A percentile compares a stretch with the other conserved stretches of the same genome.
These are phyloP conservation scores for Vaccinium corymbosum DNA, from an alignment of 148 eudicot species.

Conservation along the genomic window DNA sequence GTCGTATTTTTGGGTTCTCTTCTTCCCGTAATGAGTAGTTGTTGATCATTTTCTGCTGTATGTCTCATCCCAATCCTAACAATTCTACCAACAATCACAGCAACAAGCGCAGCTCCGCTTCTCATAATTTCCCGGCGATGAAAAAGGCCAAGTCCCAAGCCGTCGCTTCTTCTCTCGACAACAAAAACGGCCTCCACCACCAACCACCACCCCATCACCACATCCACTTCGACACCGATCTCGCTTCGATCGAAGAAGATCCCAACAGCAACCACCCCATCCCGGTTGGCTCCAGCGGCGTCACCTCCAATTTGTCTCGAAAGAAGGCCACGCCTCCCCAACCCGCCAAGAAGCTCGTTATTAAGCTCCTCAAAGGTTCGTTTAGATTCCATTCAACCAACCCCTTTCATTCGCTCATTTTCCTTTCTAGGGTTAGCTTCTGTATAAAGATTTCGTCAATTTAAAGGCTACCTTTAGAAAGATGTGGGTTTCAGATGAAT, in stretches of 20 bases:
- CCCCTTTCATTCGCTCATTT: too few relatives aligned
- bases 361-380: constrained; percentile 78
- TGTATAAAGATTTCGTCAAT: not conserved
- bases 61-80: constrained; percentile 33
- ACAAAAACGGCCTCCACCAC: constrained; percentile 37
- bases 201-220: constrained; percentile 12
- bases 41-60: constrained; percentile 17
- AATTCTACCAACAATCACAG: constrained; percentile 9
- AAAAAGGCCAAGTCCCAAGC: constrained; percentile 64
- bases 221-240: constrained; percentile 23
- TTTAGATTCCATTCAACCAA: too few relatives aligned
- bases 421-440: not conserved
- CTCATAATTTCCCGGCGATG: constrained; percentile 39
- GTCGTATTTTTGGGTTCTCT: not conserved
- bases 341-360: constrained; percentile 82
- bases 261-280: constrained; percentile 5
- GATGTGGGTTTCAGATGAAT: not conserved
- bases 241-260: constrained; percentile 38
- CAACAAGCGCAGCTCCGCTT: constrained; percentile 14
- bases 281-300: not conserved
- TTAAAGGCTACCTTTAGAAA: not conserved
- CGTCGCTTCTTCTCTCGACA: constrained; percentile 32
- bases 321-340: constrained; percentile 90
- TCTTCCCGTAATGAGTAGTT: constrained; percentile 9
- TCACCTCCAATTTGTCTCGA: constrained; percentile 60